Evolutionary conservation across 129 eudicot genomes (phyloP), one percentile per base, ranked within the genome.

Genomic region (Flaveria sonorensis): DNA sequence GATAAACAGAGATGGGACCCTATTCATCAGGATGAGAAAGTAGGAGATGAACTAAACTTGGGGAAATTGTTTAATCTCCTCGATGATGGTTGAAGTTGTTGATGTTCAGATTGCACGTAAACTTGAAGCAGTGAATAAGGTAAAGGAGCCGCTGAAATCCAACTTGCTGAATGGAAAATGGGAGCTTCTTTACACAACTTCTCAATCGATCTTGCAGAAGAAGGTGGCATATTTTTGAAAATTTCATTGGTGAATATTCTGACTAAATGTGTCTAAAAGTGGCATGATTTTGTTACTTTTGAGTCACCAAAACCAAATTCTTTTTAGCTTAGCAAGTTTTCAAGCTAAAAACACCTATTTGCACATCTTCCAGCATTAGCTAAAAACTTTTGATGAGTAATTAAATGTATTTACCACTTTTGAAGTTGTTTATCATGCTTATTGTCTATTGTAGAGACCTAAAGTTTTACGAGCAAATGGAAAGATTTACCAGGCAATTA

Each of bases 151-250:
- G 11, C 85, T 89, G 24, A 88, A 92, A 75, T 89, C 94, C 26
- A 53, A 80, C 70, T 83, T 92, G 71, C 78, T 92, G 51, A 76
- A 88, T 63, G 98, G 98, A 68, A 92, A 92, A 83, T 92, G 98
- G 98, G 96, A 92, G 78, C 98, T 92, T 66, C 74, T 89, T 19
- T 92, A 92, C 85, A 89, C 96, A 14, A 92, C 98, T 68, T 92
- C 98, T 18, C 75, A 76, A 46, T 89, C 98, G 21, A 92, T 92
- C 63, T 68, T 92, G 88, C 96, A 92, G 76, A 92, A 79, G 0
- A 42, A 83, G 96, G 98, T 92, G 72, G 10, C 70, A 28, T 36
- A 36, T 59, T 39, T 11, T 77, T 67, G 20, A 53, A n/a, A 23
- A 20, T 30, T 68, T 55, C 36, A 5, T 20, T 19, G 1, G 24